Conservation (phyloP, 2,329 filamentous ascomycete genomes). For the Calonectria pseudoturangicola region DNA sequence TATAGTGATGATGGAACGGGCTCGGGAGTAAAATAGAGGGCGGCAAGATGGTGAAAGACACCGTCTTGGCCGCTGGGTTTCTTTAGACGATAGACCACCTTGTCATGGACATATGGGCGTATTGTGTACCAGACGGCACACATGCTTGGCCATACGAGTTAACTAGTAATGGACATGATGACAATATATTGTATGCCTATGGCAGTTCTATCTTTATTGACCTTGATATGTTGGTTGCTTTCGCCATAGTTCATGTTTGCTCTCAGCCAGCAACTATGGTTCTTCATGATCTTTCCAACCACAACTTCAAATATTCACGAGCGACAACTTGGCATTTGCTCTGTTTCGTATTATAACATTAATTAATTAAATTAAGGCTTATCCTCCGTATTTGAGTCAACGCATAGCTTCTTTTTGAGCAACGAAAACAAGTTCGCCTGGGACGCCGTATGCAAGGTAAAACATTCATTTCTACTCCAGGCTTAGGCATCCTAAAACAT, state of each 20-base stretch:
- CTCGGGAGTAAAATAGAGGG: slow-evolving; percentile 44
- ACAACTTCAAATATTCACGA: no score
- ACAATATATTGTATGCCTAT: slow-evolving; percentile 10
- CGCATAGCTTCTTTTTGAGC: no score
- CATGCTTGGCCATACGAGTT: slow-evolving; percentile 29
- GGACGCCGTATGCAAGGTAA: no score
- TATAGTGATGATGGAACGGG: slow-evolving; percentile 46
- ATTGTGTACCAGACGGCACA: slow-evolving; percentile 17
- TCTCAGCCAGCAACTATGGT: no score
- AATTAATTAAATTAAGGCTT: no score
- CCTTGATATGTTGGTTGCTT: background rate
- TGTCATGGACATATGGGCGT: slow-evolving; percentile 28
- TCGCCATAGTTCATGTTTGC: no score
- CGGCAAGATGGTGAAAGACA: slow-evolving; percentile 33
- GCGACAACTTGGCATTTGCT: no score
- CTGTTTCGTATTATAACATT: no score
- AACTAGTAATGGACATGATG: slow-evolving; percentile 32
- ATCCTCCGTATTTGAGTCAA: no score
- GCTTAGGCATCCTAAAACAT: background rate
- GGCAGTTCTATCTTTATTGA: background rate
- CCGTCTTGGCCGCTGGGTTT: slow-evolving; percentile 19
- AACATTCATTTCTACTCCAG: no score
- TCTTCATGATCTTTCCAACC: background rate
- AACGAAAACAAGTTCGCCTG: no score
- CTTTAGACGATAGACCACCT: slow-evolving; percentile 32